Evolutionary conservation across 192 early-diverging fungal genomes (phyloP), one percentile per base, ranked within the genome.

Genomic region (Rhizoclosmatium globosum): DNA sequence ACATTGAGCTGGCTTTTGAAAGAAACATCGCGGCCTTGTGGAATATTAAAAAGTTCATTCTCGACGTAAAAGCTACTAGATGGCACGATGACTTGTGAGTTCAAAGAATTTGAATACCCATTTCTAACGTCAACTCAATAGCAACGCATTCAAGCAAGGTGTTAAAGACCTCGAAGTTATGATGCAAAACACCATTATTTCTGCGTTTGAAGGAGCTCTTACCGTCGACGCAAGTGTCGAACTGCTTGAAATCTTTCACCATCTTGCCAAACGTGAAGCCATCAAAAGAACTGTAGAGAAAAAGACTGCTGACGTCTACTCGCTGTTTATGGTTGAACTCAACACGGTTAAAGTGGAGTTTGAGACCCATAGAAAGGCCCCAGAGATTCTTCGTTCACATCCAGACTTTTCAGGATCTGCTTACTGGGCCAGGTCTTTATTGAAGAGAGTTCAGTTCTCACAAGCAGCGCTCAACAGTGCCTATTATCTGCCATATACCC

Each of bases 161-260:
- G 86, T 91, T 45, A 91, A 91, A 83, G 90, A 91, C 73, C 71
- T 91, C 39, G 90, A 91, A 77, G 88, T 91, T 6, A 91, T 91
- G 89, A 88, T 87, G 81, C 90, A 91, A 72, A 91, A 91, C 80
- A 83, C 86, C 31, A 91, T 91, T 62, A 83, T 82, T 3, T 86
- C 88, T 23, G 88, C 90, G 0, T 91, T 91, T 79, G 90, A 91
- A 71, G 82, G 85, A 45, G 81, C 85, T 23, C 80, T 77, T 3
- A 88, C 89, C 2, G 84, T 91, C 50, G 90, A 91, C 65, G 53
- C 76, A 0, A 77, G 84, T 59, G 87, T 91, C n/a, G 90, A 91
- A 61, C 80, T 91, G 2, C 79, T 91, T 17, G 90, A 91, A 62
- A 90, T 89, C 39, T 91, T 91, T 70, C 86, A 90, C 53, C 85